Conservation (phyloP, 345 rosid species). For the Diplotaxis tenuifolia region DNA sequence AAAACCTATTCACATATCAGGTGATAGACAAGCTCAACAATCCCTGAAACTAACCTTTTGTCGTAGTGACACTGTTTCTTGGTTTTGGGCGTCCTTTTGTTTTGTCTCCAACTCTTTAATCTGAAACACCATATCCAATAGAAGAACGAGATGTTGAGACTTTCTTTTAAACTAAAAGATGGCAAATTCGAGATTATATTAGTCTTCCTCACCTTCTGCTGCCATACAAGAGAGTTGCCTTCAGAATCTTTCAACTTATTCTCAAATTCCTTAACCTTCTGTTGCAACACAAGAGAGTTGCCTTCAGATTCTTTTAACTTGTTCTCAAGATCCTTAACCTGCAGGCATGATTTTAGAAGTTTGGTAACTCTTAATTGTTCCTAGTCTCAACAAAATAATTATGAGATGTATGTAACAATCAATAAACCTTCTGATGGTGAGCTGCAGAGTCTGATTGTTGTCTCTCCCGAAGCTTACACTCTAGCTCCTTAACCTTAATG, state of each 20-base stretch:
- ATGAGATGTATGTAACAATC: neutral
- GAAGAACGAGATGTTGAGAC: neutral
- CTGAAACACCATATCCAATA: constrained; percentile 36
- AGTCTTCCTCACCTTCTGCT: constrained; percentile 51
- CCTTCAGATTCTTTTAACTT: constrained; percentile 64
- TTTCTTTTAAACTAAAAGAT: neutral
- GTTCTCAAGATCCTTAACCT: constrained; percentile 72
- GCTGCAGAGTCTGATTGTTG: constrained; percentile 54
- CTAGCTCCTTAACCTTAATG: constrained; percentile 66
- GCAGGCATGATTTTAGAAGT: constrained; percentile 12
- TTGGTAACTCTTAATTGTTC: neutral
- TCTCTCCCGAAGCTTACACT: constrained; percentile 58
- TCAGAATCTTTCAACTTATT: constrained; percentile 62
- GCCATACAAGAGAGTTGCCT: constrained; percentile 44
- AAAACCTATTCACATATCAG: neutral
- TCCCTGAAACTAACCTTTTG: constrained; percentile 41
- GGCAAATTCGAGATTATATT: neutral
- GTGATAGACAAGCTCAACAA: neutral
- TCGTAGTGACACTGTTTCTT: constrained; percentile 51
- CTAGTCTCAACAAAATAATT: neutral
- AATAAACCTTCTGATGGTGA: constrained; percentile 54
- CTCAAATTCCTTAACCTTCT: constrained; percentile 64
- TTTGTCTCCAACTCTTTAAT: constrained; percentile 65
- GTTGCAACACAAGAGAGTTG: constrained; percentile 46
- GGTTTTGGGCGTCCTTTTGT: constrained; percentile 52